A percentile compares a stretch with the other conserved stretches of the same genome.
These are phyloP conservation scores for Hemisphaericaspora xylanilytica DNA, from an alignment of 1,139 yeast species.

Conservation along the genomic window DNA sequence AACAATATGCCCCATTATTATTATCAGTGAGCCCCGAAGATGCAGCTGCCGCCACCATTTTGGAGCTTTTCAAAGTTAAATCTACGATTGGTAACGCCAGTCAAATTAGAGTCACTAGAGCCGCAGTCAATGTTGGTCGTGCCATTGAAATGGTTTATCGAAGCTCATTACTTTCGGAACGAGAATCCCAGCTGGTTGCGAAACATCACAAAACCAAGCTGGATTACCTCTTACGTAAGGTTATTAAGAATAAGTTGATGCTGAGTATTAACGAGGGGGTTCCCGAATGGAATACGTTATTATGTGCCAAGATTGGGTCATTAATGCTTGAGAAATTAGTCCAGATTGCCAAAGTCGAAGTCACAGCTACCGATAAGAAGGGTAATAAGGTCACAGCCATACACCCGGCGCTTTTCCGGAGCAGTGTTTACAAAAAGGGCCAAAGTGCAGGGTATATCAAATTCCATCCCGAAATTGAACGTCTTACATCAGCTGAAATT, in stretches of 20 bases:
- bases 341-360: constrained; percentile 80
- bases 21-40: constrained; percentile 71
- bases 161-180: constrained; percentile 57
- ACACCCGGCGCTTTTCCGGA: constrained; percentile 90
- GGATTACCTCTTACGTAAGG: constrained; percentile 43
- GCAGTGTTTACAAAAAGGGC: constrained; percentile 79
- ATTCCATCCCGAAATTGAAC: constrained; percentile 66
- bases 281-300: constrained; percentile 47
- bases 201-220: constrained; percentile 28
- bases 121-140: constrained; percentile 76
- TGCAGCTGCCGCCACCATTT: constrained; percentile 77
- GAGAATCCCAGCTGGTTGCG: constrained; percentile 52
- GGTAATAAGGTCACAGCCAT: constrained; percentile 62
- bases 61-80: constrained; percentile 73
- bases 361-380: constrained; percentile 69
- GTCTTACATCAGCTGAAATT: constrained; percentile 65
- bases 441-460: constrained; percentile 79
- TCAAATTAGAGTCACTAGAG: constrained; percentile 84
- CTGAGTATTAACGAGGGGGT: constrained; percentile 15
- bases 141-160: constrained; percentile 85
- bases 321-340: constrained; percentile 69
- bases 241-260: constrained; percentile 27
- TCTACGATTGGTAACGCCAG: constrained; percentile 77
- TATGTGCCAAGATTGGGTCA: constrained; percentile 82
- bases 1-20: constrained; percentile 78